phyloP scores from a whole-genome alignment of 495 filamentous ascomycete species.

The Antarctomyces pellizariae region DNA sequence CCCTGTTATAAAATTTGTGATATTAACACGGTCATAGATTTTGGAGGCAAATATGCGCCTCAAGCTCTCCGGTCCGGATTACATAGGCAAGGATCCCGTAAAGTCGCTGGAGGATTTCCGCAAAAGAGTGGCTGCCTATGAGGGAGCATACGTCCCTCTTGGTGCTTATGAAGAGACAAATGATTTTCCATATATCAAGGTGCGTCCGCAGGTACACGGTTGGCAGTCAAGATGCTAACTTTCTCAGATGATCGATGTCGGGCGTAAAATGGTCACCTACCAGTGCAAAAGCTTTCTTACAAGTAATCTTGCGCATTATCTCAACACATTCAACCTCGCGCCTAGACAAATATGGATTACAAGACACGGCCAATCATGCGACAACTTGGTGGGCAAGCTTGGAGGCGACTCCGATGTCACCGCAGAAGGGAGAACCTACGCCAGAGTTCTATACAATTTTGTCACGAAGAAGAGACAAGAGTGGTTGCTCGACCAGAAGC shows the following conservation, averaged over 20 bases:
- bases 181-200: conserved; percentile 74
- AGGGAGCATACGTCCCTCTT: conserved; percentile 76
- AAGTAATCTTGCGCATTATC: conserved; percentile 73
- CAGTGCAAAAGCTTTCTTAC: conserved; percentile 81
- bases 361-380: conserved; percentile 63
- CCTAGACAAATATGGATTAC: conserved; percentile 97
- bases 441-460: conserved; percentile 47
- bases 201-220: conserved; percentile 5
- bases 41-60: conserved; percentile 93
- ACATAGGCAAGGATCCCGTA: conserved; percentile 73
- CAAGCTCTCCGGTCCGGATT: conserved; percentile 93
- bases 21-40: conserved; percentile 22
- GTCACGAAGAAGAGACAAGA: conserved; percentile 46
- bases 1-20: neutral
- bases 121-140: conserved; percentile 76
- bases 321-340: conserved; percentile 88
- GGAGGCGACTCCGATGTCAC: conserved; percentile 71
- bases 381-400: conserved; percentile 59
- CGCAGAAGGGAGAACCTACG: conserved; percentile 49
- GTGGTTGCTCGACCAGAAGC: conserved; percentile 56
- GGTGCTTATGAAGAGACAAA: conserved; percentile 78
- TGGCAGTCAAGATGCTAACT: conserved; percentile 4
- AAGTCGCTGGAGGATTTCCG: conserved; percentile 77
- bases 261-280: conserved; percentile 75
- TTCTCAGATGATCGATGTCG: conserved; percentile 80